Percentiles rank a stretch among this genome's conserved stretches.
These are phyloP conservation scores for Haplosporangium sp. DNA, from an alignment of 371 early-diverging fungal genomes.

Conservation along the genomic window DNA sequence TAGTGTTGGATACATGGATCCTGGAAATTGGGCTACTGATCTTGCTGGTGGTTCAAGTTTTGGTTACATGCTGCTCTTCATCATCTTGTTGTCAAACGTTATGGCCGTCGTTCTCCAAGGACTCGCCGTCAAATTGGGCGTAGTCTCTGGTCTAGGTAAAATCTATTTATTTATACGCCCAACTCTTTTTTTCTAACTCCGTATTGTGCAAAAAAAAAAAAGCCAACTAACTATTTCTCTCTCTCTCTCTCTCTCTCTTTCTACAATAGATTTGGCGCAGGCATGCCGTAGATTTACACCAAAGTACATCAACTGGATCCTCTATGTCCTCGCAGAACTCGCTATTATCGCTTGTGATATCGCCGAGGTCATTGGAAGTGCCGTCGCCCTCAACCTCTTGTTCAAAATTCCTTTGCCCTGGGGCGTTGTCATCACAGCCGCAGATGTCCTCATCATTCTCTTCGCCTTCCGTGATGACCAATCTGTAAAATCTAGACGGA, in stretches of 20 bases:
- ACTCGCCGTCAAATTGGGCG: slow-evolving; percentile 81
- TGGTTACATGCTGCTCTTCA: slow-evolving; percentile 79
- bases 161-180: background rate
- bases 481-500: slow-evolving; percentile 63
- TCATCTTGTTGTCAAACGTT: slow-evolving; percentile 80
- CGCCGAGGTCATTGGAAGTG: slow-evolving; percentile 89
- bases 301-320: slow-evolving; percentile 64
- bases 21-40: slow-evolving; percentile 86
- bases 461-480: slow-evolving; percentile 71
- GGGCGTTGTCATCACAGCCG: slow-evolving; percentile 84
- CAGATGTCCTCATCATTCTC: slow-evolving; percentile 82
- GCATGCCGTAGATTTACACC: slow-evolving; percentile 72
- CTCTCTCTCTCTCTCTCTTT: background rate
- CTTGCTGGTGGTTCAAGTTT: slow-evolving; percentile 80
- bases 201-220: background rate
- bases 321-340: slow-evolving; percentile 79
- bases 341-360: slow-evolving; percentile 84
- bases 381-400: slow-evolving; percentile 85
- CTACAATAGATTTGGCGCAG: slow-evolving; percentile 74
- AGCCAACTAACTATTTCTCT: background rate
- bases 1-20: slow-evolving; percentile 72
- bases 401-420: slow-evolving; percentile 76
- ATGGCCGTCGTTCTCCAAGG: slow-evolving; percentile 84
- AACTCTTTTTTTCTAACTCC: slow-evolving; percentile 2
- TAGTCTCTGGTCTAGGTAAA: slow-evolving; percentile 74